phyloP scores from a whole-genome alignment of 2,329 filamentous ascomycete species.

The Exophiala spinifera region DNA sequence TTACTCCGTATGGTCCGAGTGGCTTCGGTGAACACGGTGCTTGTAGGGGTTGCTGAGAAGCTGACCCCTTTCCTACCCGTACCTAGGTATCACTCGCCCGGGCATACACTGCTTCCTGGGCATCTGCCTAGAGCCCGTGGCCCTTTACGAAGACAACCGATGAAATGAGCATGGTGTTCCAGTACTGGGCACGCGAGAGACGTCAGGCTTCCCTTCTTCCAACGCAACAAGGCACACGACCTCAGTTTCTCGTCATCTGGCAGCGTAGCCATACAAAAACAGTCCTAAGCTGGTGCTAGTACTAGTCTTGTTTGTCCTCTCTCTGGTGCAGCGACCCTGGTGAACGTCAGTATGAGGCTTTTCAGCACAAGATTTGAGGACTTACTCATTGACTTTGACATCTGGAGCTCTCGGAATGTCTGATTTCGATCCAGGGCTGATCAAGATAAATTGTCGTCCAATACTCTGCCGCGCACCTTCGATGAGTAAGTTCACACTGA shows the following conservation, averaged over 20 bases:
- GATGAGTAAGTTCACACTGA: constrained; percentile 94
- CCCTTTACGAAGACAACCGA: constrained; percentile 20
- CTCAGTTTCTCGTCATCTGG: constrained; percentile 18
- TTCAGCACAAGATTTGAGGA: constrained; percentile 9
- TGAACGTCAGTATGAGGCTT: constrained; percentile 10
- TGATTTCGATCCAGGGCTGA: constrained; percentile 82
- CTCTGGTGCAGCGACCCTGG: constrained; percentile 44
- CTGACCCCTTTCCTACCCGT: no score
- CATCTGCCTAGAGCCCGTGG: constrained; percentile 15
- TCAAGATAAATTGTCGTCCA: constrained; percentile 92
- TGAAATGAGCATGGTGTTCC: neutral
- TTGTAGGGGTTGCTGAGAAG: no score
- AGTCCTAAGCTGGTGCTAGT: constrained; percentile 31
- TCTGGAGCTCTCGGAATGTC: constrained; percentile 46
- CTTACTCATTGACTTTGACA: constrained; percentile 45
- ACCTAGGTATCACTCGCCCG: constrained; percentile 13
- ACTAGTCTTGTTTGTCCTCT: constrained; percentile 42
- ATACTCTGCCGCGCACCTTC: constrained; percentile 78
- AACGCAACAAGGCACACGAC: constrained; percentile 19
- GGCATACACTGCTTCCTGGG: constrained; percentile 19
- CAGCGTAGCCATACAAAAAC: neutral
- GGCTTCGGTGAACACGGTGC: no score
- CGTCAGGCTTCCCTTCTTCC: constrained; percentile 11
- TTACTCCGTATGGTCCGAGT: no score
- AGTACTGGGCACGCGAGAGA: neutral